These are phyloP conservation scores for Penicillium steckii DNA, from an alignment of 495 filamentous ascomycete species.

Conservation along the genomic window DNA sequence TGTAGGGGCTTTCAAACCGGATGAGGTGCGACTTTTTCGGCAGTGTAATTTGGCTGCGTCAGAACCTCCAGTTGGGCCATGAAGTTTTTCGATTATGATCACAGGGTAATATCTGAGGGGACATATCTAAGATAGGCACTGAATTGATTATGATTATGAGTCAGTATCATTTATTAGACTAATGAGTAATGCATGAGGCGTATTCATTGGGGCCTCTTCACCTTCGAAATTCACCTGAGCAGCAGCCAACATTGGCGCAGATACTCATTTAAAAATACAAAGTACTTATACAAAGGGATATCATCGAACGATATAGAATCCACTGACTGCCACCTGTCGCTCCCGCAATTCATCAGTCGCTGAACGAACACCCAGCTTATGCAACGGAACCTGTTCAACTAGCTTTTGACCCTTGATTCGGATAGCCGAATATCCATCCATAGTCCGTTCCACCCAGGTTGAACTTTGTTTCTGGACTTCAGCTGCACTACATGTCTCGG, in stretches of 20 bases:
- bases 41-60: conserved; percentile 71
- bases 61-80: conserved; percentile 23
- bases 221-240: no score
- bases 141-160: neutral
- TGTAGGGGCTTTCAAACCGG: conserved; percentile 68
- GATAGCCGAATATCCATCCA: conserved; percentile 37
- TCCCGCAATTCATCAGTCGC: conserved; percentile 49
- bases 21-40: conserved; percentile 68
- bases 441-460: conserved; percentile 30
- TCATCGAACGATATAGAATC: conserved; percentile 41
- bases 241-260: neutral
- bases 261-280: neutral
- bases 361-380: conserved; percentile 55
- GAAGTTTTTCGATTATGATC: neutral
- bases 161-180: neutral
- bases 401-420: conserved; percentile 45
- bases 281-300: neutral
- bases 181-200: no score
- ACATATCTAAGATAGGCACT: no score
- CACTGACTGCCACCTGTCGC: conserved; percentile 32
- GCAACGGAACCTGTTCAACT: conserved; percentile 53
- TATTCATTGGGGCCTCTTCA: no score
- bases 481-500: conserved; percentile 23
- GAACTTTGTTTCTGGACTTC: conserved; percentile 22
- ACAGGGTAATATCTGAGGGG: neutral